Evolutionary conservation across 2,329 filamentous ascomycete genomes (phyloP).

Genomic region (Cordyceps cicadae): DNA sequence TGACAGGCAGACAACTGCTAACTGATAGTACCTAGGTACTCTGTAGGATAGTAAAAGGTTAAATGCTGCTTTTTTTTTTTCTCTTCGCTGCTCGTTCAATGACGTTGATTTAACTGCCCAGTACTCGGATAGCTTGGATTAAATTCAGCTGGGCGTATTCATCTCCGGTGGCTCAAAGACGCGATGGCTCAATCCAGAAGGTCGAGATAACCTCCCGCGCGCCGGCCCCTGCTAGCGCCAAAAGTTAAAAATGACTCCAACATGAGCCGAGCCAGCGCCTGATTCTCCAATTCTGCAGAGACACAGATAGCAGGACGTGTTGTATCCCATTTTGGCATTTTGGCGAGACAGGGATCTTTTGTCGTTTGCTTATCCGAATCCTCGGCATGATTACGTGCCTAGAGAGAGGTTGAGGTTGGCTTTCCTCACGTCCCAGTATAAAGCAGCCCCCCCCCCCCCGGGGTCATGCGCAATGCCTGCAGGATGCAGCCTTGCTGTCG

Average conservation of each 20-base stretch:
- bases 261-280: too few relatives aligned
- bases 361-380: neutral
- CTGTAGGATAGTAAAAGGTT: too few relatives aligned
- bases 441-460: neutral
- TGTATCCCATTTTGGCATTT: neutral
- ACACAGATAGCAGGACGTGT: neutral
- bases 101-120: too few relatives aligned
- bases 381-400: neutral
- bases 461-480: neutral
- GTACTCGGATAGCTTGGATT: too few relatives aligned
- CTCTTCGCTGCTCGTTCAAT: too few relatives aligned
- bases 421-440: neutral
- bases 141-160: too few relatives aligned
- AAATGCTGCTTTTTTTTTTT: neutral
- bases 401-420: neutral
- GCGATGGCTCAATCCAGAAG: neutral
- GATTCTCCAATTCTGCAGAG: too few relatives aligned
- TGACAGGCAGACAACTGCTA: neutral
- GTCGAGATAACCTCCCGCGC: neutral
- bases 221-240: neutral
- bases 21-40: too few relatives aligned
- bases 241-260: neutral
- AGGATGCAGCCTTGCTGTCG: neutral
- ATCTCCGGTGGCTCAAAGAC: neutral
- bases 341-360: neutral